These are phyloP conservation scores for Colletotrichum trifolii DNA, from an alignment of 2,329 filamentous ascomycete species.

Conservation along the genomic window DNA sequence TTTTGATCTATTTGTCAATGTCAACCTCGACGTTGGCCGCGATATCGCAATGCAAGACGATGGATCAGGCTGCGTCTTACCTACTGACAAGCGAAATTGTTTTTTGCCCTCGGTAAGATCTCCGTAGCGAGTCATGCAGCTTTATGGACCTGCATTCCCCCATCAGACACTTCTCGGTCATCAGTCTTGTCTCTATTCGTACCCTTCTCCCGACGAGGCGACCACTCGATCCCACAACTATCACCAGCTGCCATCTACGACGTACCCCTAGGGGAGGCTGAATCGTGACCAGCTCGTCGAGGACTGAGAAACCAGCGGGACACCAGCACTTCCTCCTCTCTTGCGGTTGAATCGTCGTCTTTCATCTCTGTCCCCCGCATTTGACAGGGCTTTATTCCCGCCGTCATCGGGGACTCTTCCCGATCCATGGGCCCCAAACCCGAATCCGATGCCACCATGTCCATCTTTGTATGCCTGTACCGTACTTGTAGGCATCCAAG, in stretches of 20 bases:
- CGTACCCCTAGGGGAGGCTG: conserved; percentile 11
- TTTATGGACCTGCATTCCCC: neutral
- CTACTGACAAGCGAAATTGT: neutral
- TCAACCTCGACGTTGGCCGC: no score
- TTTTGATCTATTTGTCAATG: no score
- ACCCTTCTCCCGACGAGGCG: conserved; percentile 2
- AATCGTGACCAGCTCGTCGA: neutral
- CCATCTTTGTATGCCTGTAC: neutral
- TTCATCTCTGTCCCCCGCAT: conserved; percentile 6
- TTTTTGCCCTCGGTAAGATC: neutral
- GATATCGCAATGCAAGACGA: neutral
- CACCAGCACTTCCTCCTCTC: neutral
- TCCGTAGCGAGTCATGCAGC: conserved; percentile 19
- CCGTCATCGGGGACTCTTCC: conserved; percentile 18
- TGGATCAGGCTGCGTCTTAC: conserved; percentile 1
- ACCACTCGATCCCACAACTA: conserved; percentile 1
- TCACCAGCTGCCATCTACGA: conserved; percentile 3
- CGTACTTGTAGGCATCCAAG: no score
- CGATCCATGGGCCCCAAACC: conserved; percentile 18
- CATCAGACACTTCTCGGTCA: conserved; percentile 10
- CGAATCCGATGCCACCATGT: conserved; percentile 12
- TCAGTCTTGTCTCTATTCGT: conserved; percentile 2
- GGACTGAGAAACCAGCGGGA: neutral
- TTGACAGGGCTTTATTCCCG: conserved; percentile 23
- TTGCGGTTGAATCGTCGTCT: conserved; percentile 6